Evolutionary conservation across 176 grass and related monocot genomes (phyloP).

Genomic region (Elaeis guineensis): DNA sequence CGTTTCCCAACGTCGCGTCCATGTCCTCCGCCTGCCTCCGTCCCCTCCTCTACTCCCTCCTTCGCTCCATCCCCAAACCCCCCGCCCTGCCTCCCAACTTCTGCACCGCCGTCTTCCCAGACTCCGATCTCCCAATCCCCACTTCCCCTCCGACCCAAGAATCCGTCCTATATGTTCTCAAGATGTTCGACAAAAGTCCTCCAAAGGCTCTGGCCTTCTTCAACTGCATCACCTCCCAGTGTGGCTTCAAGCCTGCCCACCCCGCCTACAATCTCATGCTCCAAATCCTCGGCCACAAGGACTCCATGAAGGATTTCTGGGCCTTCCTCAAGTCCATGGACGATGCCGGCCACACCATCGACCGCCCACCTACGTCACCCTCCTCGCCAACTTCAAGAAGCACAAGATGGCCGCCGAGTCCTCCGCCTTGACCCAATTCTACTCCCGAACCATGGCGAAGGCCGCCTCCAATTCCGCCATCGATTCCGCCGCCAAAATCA

Average conservation of each 20-base stretch:
- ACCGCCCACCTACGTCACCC: slow-evolving; percentile 69
- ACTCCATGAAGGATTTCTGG: slow-evolving; percentile 57
- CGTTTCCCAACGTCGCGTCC: too few relatives aligned
- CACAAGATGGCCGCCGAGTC: slow-evolving; percentile 44
- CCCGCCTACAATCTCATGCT: slow-evolving; percentile 89
- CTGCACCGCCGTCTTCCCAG: background rate
- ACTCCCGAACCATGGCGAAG: slow-evolving; percentile 14
- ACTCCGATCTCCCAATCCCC: too few relatives aligned
- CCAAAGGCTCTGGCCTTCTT: slow-evolving; percentile 56
- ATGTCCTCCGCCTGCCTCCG: background rate
- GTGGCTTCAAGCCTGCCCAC: slow-evolving; percentile 27
- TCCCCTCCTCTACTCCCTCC: slow-evolving; percentile 25
- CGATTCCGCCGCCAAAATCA: slow-evolving; percentile 18
- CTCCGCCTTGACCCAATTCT: slow-evolving; percentile 34
- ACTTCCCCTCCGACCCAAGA: slow-evolving; percentile 30
- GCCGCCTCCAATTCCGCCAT: slow-evolving; percentile 6
- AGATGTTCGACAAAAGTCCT: slow-evolving; percentile 52
- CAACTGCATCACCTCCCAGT: slow-evolving; percentile 22
- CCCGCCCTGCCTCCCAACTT: background rate
- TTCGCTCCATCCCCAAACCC: background rate
- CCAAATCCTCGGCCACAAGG: slow-evolving; percentile 42
- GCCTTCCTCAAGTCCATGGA: slow-evolving; percentile 64
- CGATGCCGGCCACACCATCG: slow-evolving; percentile 42
- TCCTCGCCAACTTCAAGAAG: slow-evolving; percentile 64
- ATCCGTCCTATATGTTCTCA: slow-evolving; percentile 59